Evolutionary conservation across 108 stramenopile species (phyloP).

Genomic region (Seminavis robusta): DNA sequence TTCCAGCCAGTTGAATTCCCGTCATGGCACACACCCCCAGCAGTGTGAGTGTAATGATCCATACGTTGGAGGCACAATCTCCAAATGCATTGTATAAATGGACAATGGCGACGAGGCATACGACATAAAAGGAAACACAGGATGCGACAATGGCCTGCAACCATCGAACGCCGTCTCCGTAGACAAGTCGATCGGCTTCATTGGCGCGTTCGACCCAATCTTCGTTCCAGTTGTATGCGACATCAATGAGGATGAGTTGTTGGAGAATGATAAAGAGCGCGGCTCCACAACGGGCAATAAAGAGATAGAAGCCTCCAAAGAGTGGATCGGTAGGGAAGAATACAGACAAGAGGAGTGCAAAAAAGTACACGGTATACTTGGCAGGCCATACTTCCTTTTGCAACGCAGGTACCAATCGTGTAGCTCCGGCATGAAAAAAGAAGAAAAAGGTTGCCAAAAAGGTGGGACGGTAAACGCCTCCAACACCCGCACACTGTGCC

Average conservation of each 20-base stretch:
- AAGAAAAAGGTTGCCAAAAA: constrained; percentile 65
- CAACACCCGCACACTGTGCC: constrained; percentile 70
- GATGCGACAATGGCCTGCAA: constrained; percentile 61
- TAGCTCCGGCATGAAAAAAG: constrained; percentile 45
- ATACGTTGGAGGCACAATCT: constrained; percentile 68
- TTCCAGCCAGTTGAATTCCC: constrained; percentile 56
- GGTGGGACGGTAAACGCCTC: constrained; percentile 82
- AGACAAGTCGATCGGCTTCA: constrained; percentile 59
- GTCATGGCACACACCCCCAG: constrained; percentile 68
- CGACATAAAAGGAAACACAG: constrained; percentile 52
- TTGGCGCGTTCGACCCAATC: constrained; percentile 76
- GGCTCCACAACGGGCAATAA: constrained; percentile 65
- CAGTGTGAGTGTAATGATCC: constrained; percentile 83
- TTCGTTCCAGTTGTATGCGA: constrained; percentile 89
- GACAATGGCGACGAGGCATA: constrained; percentile 61
- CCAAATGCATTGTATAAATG: constrained; percentile 77
- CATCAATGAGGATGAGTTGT: constrained; percentile 81
- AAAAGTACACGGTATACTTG: constrained; percentile 66
- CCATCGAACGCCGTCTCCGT: constrained; percentile 69
- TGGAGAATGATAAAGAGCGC: constrained; percentile 67
- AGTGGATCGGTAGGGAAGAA: constrained; percentile 57
- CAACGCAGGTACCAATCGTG: constrained; percentile 37
- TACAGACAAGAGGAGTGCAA: constrained; percentile 49
- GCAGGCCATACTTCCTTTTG: constrained; percentile 79
- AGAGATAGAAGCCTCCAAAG: constrained; percentile 60